Conservation (phyloP, 1,284 basidiomycete genomes). For the Cerioporus squamosus region DNA sequence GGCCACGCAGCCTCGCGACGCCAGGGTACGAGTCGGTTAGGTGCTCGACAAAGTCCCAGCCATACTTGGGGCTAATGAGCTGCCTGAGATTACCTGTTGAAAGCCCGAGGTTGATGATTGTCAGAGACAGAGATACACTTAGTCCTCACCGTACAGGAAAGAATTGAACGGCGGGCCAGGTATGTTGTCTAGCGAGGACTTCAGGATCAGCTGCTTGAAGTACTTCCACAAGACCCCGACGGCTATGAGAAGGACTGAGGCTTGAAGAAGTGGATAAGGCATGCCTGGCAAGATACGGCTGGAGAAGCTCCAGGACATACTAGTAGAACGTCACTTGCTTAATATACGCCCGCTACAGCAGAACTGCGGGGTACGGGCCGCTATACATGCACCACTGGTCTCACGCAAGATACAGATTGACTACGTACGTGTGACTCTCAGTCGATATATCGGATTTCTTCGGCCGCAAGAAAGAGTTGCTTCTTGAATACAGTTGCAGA, state of each 20-base stretch:
- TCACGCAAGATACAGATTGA: neutral
- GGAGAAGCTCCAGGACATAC: no score
- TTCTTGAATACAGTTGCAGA: no score
- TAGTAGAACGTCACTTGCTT: no score
- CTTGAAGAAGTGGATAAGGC: neutral
- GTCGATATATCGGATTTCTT: no score
- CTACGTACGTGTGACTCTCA: neutral
- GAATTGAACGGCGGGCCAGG: constrained; percentile 19
- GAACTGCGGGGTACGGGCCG: neutral
- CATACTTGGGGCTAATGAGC: constrained; percentile 14
- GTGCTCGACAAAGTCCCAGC: constrained; percentile 22
- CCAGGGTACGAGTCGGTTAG: constrained; percentile 12
- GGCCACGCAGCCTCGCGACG: constrained; percentile 11
- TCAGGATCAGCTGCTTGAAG: constrained; percentile 10
- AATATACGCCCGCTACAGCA: no score
- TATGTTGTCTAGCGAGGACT: constrained; percentile 19
- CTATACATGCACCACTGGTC: no score
- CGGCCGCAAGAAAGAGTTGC: no score
- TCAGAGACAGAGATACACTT: neutral
- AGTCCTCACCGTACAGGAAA: constrained; percentile 12
- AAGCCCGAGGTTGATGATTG: no score
- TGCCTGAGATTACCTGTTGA: constrained; percentile 22
- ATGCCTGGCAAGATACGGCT: neutral
- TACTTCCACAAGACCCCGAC: constrained; percentile 17
- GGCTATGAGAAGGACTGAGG: neutral